Evolutionary conservation across 768 basidiomycete species (phyloP), one percentile per base, ranked within the genome.

Genomic region (Daedaleopsis sinensis): DNA sequence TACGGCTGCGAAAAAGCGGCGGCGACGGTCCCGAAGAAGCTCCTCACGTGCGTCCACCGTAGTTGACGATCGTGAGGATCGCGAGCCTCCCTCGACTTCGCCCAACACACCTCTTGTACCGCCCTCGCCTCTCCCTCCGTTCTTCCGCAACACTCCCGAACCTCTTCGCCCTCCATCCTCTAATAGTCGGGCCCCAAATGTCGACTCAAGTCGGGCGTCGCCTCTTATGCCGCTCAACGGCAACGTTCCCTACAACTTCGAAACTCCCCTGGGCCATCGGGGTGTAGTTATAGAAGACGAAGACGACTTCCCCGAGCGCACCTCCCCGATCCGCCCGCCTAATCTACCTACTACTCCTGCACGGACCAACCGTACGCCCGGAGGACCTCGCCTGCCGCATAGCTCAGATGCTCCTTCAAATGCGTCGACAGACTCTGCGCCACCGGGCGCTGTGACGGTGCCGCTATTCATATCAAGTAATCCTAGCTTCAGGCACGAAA

Each of bases 201-300:
- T 62, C 49, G 59, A 62, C 39, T 32, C 58, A 5, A 54, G 56
- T 9, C 61, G 58, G 9, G 47, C 55, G 1, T 55, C 63, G 9
- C 58, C 61, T 19, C 56, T 44, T n/a, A 16, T 53, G 16, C 56
- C 44, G 8, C 37, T 58, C 5, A 63, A 58, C 37, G 64, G 59
- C 3, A 58, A 58, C 37, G 46, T 46, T 3, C 46, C 52, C 11
- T 58, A 61, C 57, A 63, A 56, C 38, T 68, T 62, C 44, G 67
- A 67, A 79, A 80, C 61, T 72, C 75, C 63, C 59, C 75, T 57
- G 73, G 85, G 65, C 67, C 78, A 73, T 76, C 87, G 65, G 74
- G 87, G 89, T 69, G 81, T 89, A 24, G 76, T 90, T 1, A 80
- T 91, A 43, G 89, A 89, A 70, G 86, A 89, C 57, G 86, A 88